Conservation (phyloP, 1,284 basidiomycete species). For the Irpex sp. region DNA sequence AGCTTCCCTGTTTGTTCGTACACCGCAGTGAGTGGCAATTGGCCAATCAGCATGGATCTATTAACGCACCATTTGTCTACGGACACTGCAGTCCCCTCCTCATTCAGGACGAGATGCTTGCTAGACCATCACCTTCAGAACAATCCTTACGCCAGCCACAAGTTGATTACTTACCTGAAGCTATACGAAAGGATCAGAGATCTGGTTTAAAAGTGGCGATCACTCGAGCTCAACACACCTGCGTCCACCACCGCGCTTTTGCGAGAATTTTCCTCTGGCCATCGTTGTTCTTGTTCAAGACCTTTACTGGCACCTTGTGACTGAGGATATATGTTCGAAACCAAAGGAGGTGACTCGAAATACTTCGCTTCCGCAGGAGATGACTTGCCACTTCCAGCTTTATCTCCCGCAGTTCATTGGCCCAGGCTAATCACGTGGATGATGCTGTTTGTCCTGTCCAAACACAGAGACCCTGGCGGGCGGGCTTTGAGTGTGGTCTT, state of each 20-base stretch:
- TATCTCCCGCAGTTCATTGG: neutral
- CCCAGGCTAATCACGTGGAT: neutral
- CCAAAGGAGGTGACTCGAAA: neutral
- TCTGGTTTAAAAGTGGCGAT: neutral
- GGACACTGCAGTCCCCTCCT: slow-evolving; percentile 57
- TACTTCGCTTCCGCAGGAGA: neutral
- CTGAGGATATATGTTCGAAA: neutral
- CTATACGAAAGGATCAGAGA: slow-evolving; percentile 15
- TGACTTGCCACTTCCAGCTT: neutral
- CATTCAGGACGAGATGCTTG: slow-evolving; percentile 55
- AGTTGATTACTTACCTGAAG: slow-evolving; percentile 25
- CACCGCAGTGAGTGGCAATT: slow-evolving; percentile 1
- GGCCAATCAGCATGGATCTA: neutral
- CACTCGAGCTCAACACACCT: slow-evolving; percentile 19
- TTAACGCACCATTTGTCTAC: slow-evolving; percentile 43
- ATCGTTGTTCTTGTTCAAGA: slow-evolving; percentile 12
- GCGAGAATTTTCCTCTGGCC: slow-evolving; percentile 68
- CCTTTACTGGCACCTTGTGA: neutral
- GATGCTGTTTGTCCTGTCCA: neutral
- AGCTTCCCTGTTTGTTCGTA: slow-evolving; percentile 7
- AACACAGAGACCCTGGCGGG: neutral
- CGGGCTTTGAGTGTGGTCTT: neutral
- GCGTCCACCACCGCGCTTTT: slow-evolving; percentile 83
- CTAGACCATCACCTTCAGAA: slow-evolving; percentile 30
- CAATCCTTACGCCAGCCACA: neutral